phyloP scores from a whole-genome alignment of 345 rosid species.

The Clarkia xantiana region DNA sequence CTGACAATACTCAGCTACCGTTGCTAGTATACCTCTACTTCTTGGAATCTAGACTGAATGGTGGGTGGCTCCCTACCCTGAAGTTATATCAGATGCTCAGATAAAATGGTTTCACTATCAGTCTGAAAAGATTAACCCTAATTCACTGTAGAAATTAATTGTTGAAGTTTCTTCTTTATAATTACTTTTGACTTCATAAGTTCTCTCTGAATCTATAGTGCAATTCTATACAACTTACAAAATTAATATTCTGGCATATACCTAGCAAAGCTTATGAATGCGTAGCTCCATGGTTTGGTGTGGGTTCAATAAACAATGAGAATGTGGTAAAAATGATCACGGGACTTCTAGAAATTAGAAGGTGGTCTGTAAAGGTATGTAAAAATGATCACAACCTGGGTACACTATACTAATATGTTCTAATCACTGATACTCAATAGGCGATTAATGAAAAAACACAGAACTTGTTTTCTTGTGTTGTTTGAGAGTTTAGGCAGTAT shows the following conservation, averaged over 20 bases:
- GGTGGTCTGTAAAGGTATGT: constrained; percentile 82
- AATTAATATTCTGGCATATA: constrained; percentile 87
- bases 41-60: too few relatives aligned
- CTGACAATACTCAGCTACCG: constrained; percentile 26
- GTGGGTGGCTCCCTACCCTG: too few relatives aligned
- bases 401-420: constrained; percentile 36
- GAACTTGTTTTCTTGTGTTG: constrained; percentile 9
- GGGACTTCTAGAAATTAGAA: constrained; percentile 33
- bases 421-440: constrained; percentile 1
- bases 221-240: constrained; percentile 33
- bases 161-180: not conserved
- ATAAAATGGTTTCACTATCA: constrained; percentile 49
- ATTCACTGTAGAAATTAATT: constrained; percentile 23
- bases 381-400: constrained; percentile 12
- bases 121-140: constrained; percentile 47
- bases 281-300: constrained; percentile 52
- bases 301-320: constrained; percentile 78
- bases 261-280: constrained; percentile 62
- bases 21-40: too few relatives aligned
- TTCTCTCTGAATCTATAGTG: not conserved
- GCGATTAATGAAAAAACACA: not conserved
- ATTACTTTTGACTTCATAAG: not conserved
- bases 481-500: constrained; percentile 50
- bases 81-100: constrained; percentile 63
- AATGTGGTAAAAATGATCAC: constrained; percentile 57